Evolutionary conservation across 1,139 yeast genomes (phyloP).

Genomic region (Candida glucosophila): DNA sequence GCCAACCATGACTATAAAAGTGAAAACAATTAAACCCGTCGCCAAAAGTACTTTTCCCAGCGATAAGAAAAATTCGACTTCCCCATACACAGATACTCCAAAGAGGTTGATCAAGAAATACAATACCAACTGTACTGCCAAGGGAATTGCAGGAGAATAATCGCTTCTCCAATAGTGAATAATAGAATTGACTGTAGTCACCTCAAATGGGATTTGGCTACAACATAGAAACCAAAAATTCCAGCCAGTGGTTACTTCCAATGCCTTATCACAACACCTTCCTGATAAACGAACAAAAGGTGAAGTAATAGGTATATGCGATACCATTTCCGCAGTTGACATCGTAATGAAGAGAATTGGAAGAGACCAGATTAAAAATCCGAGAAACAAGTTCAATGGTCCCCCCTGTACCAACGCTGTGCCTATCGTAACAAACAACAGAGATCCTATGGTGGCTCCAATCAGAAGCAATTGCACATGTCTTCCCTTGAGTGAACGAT

Average conservation of each 20-base stretch:
- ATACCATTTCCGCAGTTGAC: conserved; percentile 73
- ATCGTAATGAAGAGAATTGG: conserved; percentile 55
- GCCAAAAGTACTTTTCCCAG: conserved; percentile 35
- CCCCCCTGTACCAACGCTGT: conserved; percentile 29
- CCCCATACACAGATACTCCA: conserved; percentile 62
- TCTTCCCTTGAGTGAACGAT: conserved; percentile 18
- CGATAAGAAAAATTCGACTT: conserved; percentile 55
- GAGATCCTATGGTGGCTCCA: conserved; percentile 44
- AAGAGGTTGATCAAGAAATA: conserved; percentile 52
- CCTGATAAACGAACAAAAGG: conserved; percentile 43
- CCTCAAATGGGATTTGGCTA: conserved; percentile 69
- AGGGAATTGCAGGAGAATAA: conserved; percentile 51
- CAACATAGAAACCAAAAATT: conserved; percentile 71
- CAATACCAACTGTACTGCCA: conserved; percentile 47
- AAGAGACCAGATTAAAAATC: conserved; percentile 34
- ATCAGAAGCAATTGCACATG: conserved; percentile 44
- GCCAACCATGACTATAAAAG: conserved; percentile 14
- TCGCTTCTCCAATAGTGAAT: conserved; percentile 72
- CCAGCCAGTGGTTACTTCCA: conserved; percentile 73
- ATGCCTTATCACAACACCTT: conserved; percentile 50
- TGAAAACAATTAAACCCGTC: conserved; percentile 10
- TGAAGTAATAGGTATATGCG: conserved; percentile 63
- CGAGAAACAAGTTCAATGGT: conserved; percentile 33
- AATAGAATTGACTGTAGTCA: conserved; percentile 70
- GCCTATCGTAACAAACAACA: conserved; percentile 35